A percentile compares a stretch with the other conserved stretches of the same genome.
Conservation (phyloP, 306 rosid species). For the Mimosa bimucronata region DNA sequence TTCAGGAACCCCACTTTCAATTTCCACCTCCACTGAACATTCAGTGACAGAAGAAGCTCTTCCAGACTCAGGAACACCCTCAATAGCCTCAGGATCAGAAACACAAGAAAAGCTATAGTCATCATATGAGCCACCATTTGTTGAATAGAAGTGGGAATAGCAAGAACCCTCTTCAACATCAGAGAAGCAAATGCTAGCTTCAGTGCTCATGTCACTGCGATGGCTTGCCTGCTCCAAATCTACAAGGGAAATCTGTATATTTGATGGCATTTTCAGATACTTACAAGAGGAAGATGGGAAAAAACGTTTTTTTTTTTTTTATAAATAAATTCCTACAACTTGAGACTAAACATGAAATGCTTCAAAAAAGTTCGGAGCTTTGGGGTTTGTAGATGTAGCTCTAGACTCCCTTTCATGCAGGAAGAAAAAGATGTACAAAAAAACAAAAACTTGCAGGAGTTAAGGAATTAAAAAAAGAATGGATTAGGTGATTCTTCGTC, state of each 20-base stretch:
- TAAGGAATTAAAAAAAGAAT: constrained; percentile 49
- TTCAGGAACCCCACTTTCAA: constrained; percentile 66
- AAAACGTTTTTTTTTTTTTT: neutral
- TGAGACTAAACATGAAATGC: constrained; percentile 33
- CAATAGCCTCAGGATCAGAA: constrained; percentile 52
- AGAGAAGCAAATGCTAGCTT: constrained; percentile 72
- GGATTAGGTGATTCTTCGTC: constrained; percentile 62
- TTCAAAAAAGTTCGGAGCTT: constrained; percentile 44
- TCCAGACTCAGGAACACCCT: constrained; percentile 46
- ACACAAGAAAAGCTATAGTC: constrained; percentile 71
- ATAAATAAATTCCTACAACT: neutral
- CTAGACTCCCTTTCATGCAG: constrained; percentile 12
- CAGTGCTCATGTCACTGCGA: constrained; percentile 63
- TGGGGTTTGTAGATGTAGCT: constrained; percentile 27
- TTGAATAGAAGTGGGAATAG: constrained; percentile 84
- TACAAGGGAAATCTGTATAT: constrained; percentile 55
- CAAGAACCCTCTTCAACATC: constrained; percentile 91
- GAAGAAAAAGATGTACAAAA: constrained; percentile 13
- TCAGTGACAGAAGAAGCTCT: constrained; percentile 77
- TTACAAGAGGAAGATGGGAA: constrained; percentile 40
- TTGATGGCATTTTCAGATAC: constrained; percentile 48
- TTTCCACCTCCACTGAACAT: constrained; percentile 66
- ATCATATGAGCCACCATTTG: constrained; percentile 88
- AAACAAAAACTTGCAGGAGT: constrained; percentile 32
- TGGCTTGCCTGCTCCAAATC: constrained; percentile 75